Conservation (phyloP, 2,329 filamentous ascomycete genomes). For the Coniochaeta prunicola region DNA sequence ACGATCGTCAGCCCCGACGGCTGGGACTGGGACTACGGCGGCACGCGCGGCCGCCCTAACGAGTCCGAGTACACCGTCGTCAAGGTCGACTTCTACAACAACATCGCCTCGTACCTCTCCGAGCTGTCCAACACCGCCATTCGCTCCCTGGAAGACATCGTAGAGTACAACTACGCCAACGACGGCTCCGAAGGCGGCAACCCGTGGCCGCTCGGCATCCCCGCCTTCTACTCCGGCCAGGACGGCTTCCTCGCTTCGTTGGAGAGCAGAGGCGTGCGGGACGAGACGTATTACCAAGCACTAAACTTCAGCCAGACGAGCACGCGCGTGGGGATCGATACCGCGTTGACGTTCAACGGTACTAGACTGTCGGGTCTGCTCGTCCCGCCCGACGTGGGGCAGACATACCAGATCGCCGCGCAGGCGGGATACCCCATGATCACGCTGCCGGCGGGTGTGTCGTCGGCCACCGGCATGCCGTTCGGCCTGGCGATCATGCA, state of each 20-base stretch:
- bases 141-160: slow-evolving; percentile 55
- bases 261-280: slow-evolving; percentile 49
- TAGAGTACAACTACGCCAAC: slow-evolving; percentile 57
- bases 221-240: slow-evolving; percentile 64
- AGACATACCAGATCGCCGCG: slow-evolving; percentile 62
- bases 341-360: slow-evolving; percentile 45
- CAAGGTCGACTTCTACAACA: slow-evolving; percentile 62
- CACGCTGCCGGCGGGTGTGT: slow-evolving; percentile 57
- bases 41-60: slow-evolving; percentile 55
- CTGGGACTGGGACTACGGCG: slow-evolving; percentile 71
- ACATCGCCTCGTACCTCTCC: slow-evolving; percentile 54
- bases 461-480: slow-evolving; percentile 47
- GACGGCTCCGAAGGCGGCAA: slow-evolving; percentile 60
- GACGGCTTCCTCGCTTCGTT: slow-evolving; percentile 62
- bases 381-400: slow-evolving; percentile 60
- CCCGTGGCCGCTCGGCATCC: slow-evolving; percentile 43
- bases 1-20: slow-evolving; percentile 56
- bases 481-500: slow-evolving; percentile 52
- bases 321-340: slow-evolving; percentile 62
- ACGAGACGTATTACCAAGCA: slow-evolving; percentile 62
- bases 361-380: slow-evolving; percentile 53
- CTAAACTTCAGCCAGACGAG: slow-evolving; percentile 53
- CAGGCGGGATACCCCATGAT: slow-evolving; percentile 71
- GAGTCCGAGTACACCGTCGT: slow-evolving; percentile 68
- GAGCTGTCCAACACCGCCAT: slow-evolving; percentile 56